Base-by-base conservation (phyloP, 2,329 filamentous ascomycete species). In the Aspergillus japonicus region DNA sequence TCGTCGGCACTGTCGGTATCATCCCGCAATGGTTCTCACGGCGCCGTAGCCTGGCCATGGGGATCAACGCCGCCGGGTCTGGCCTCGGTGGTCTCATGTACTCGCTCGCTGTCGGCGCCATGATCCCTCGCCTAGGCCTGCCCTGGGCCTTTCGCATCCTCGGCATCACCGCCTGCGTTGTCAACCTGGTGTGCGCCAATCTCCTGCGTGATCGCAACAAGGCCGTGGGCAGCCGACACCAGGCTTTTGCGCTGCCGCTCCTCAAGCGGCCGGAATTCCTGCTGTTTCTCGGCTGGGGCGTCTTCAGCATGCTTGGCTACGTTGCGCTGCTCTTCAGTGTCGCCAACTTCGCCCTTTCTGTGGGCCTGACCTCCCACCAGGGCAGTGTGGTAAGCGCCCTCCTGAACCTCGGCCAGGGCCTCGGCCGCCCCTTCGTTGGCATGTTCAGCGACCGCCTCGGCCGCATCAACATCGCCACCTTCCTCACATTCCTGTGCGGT, bases 281-380 rank as follows among this genome's bases (percentile, higher is more conserved):
- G 4, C 77, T 87, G 0, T 75, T 89, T n/a, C 75, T 87, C 23
- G 75, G 69, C 3, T 89, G 84, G 76, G 86, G 84, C 0, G 80
- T 85, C 59, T 78, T 88, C 62, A 85, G 81, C 54, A 85, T 88
- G 80, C 75, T 90, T 5, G 87, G 85, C 5, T 89, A 89, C 64
- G 83, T 88, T 21, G 83, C 87, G 0, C 72, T 89, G 2, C 77
- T 89, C 2, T 90, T 88, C 73, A 86, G 82, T 2, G 72, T 90
- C 8, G 83, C 87, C 1, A 86, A 83, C 60, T 89, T 87, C 67
- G 85, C 85, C 1, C 75, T 81, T 6, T 81, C 81, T 0, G 81
- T 89, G 39, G 87, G 87, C 0, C 78, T 89, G 4, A 79, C 78
- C 0, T 75, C 84, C 2, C 75, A 82, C n/a, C 86, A 89, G 69